Conservation (phyloP, 1,139 yeast species). For the Debaryomyces singareniensis region DNA sequence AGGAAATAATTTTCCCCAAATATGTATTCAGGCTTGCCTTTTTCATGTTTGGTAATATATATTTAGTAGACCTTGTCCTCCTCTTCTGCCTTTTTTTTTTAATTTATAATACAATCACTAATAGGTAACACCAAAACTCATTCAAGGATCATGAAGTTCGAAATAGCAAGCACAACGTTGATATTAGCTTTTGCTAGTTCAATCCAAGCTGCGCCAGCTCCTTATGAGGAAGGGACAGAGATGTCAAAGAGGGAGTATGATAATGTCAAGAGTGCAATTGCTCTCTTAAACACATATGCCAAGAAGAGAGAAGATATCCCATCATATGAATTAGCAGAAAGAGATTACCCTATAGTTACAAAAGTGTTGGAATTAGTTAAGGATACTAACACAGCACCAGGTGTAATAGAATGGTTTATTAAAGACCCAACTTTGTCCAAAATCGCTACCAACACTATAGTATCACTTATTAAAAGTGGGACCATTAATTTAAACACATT, state of each 20-base stretch:
- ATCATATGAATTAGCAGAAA: constrained; percentile 21
- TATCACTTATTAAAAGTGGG: constrained; percentile 27
- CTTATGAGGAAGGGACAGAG: constrained; percentile 9
- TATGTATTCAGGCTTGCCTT: too few relatives aligned
- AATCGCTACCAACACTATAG: constrained; percentile 24
- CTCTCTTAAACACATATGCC: constrained; percentile 20
- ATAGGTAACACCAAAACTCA: too few relatives aligned
- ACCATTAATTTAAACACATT: constrained; percentile 30
- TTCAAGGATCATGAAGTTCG: constrained; percentile 30
- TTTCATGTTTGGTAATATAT: too few relatives aligned
- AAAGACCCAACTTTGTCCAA: constrained; percentile 26
- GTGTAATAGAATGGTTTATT: constrained; percentile 27
- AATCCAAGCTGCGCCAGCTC: constrained; percentile 31
- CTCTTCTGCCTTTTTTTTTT: too few relatives aligned
- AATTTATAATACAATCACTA: too few relatives aligned
- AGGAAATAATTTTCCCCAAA: too few relatives aligned
- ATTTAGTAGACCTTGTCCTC: too few relatives aligned
- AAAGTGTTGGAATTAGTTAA: constrained; percentile 35
- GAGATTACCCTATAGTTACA: constrained; percentile 40
- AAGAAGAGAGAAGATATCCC: constrained; percentile 25
- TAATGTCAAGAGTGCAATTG: constrained; percentile 21
- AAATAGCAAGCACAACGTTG: constrained; percentile 24
- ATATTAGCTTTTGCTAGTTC: constrained; percentile 26
- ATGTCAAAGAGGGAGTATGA: constrained; percentile 29
- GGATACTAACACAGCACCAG: constrained; percentile 34